phyloP scores from a whole-genome alignment of 2,329 filamentous ascomycete species.

The Chaetothyriales sp. region DNA sequence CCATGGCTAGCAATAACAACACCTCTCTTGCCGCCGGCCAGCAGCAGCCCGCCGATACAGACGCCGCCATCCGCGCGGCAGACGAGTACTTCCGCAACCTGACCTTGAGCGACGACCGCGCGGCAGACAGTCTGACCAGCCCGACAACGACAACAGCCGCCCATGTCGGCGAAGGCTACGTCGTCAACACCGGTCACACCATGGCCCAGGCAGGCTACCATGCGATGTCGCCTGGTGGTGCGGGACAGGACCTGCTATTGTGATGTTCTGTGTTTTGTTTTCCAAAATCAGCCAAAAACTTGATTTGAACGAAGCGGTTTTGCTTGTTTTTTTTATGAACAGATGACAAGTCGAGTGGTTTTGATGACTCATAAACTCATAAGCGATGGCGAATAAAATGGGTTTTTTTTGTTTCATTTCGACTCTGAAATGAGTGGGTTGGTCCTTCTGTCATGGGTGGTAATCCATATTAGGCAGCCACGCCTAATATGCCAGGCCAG shows the following conservation, averaged over 20 bases:
- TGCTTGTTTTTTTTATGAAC: too few species aligned
- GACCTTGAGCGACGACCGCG: slow-evolving; percentile 45
- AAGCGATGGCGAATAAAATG: not conserved
- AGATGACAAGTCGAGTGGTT: too few species aligned
- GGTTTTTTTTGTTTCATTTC: not conserved
- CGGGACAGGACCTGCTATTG: not conserved
- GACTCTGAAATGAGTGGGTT: not conserved
- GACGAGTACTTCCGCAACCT: slow-evolving; percentile 79
- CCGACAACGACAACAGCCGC: not conserved
- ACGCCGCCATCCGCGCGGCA: slow-evolving; percentile 63
- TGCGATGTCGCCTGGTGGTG: not conserved
- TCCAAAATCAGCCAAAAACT: too few species aligned
- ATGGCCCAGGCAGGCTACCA: not conserved
- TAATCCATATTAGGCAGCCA: too few species aligned
- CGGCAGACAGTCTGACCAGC: not conserved
- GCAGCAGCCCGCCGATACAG: slow-evolving; percentile 30
- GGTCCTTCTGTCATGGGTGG: not conserved
- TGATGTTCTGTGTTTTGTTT: not conserved
- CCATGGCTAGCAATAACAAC: slow-evolving; percentile 19
- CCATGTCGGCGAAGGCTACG: too few species aligned
- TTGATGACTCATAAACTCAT: too few species aligned
- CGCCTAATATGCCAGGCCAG: too few species aligned
- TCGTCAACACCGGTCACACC: not conserved
- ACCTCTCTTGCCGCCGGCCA: slow-evolving; percentile 28
- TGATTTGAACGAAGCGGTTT: too few species aligned